Evolutionary conservation across 306 rosid species (phyloP), one percentile per base, ranked within the genome.

Genomic region (Calophaca sinica): DNA sequence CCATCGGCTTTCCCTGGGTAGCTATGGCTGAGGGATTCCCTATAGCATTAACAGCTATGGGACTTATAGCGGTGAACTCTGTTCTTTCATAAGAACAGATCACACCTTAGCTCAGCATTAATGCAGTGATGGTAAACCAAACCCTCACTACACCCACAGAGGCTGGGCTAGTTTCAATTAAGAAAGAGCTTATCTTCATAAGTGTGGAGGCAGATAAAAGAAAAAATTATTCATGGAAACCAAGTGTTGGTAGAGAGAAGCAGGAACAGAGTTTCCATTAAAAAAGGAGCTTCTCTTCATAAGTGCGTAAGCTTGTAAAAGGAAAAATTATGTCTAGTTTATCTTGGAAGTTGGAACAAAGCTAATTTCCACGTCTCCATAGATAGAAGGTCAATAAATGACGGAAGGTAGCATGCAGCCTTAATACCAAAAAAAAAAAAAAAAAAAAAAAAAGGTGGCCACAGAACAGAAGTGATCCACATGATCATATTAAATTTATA

Each of bases 341-440:
- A 60, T 49, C 28, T 55, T 11, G n/a, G 49, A 79, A 44, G 29
- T 59, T 54, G 58, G 60, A 72, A 55, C 26, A 26, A 65, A 55
- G 4, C 29, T 46, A 49, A 48, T 45, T 7, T 14, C n/a, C 13
- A 9, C n/a, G 46, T 36, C 73, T 64, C 62, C 3, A 11, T n/a
- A 0, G 4, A 66, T 12, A 29, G 32, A 51, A 54, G 10, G 61
- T 51, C 72, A 50, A 31, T 35, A 60, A 68, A 60, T 28, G 61
- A 42, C 13, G 8, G 12, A 68, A 75, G 38, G 14, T 1, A 9
- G 31, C 20, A 20, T n/a, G 51, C 51, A 32, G 36, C 61, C 52
- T 35, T 15, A 41, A 6, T 32, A 31, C 38, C 2, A 32, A n/a
- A n/a, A n/a, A n/a, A n/a, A n/a, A n/a, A n/a, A n/a, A n/a, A n/a